Evolutionary conservation across 140 eudicot species (phyloP).

Genomic region (Anethum foeniculum): DNA sequence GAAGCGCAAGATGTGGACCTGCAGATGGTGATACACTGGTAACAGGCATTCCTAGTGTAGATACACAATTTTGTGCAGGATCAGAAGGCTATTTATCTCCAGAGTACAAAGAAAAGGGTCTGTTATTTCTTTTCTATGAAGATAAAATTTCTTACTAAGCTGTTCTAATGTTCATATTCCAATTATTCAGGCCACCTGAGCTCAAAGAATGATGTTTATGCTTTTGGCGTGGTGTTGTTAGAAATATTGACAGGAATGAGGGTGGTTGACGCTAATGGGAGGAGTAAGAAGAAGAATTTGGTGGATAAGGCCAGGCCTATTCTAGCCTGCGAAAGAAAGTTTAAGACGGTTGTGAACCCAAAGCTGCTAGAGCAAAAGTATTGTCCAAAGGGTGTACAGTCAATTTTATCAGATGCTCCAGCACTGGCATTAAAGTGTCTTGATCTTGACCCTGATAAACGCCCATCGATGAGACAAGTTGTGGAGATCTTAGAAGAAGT

Average conservation of each 20-base stretch:
- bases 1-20: neutral
- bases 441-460: neutral
- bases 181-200: neutral
- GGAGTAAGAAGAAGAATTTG: neutral
- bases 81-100: conserved; percentile 10
- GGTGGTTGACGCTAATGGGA: neutral
- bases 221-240: conserved; percentile 10
- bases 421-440: conserved; percentile 12
- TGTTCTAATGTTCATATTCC: neutral
- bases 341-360: conserved; percentile 4
- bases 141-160: neutral
- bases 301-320: neutral
- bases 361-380: conserved; percentile 1
- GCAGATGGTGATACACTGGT: neutral
- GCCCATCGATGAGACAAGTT: neutral
- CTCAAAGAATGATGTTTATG: conserved; percentile 9
- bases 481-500: conserved; percentile 10
- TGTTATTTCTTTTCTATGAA: neutral
- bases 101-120: conserved; percentile 4
- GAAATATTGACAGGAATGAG: conserved; percentile 5
- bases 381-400: neutral
- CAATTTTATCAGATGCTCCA: neutral
- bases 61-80: neutral
- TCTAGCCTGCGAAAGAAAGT: neutral
- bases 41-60: neutral